Evolutionary conservation across 2,329 filamentous ascomycete species (phyloP).

Genomic region (Talaromyces sp.): DNA sequence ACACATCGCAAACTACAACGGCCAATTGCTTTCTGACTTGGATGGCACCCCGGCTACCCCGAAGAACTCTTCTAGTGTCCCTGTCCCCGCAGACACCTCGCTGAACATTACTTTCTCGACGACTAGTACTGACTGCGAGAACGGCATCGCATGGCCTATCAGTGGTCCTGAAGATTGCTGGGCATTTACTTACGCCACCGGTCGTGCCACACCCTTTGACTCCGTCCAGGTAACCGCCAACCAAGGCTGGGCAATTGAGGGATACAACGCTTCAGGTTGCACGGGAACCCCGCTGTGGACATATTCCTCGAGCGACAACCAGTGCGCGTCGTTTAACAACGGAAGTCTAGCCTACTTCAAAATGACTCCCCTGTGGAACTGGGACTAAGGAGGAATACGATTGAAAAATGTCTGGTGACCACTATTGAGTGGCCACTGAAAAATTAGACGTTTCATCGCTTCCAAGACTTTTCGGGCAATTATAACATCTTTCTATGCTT

Average conservation of each 20-base stretch:
- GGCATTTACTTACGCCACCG: not conserved
- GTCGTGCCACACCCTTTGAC: not conserved
- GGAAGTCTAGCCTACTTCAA: not conserved
- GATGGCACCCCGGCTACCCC: slow-evolving; percentile 10
- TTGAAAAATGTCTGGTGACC: not conserved
- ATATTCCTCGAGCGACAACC: not conserved
- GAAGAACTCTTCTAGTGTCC: not conserved
- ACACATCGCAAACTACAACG: slow-evolving; percentile 14
- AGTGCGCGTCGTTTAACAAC: slow-evolving; percentile 1
- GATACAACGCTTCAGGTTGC: slow-evolving; percentile 6
- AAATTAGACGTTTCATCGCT: too few species aligned
- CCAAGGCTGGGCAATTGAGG: slow-evolving; percentile 9
- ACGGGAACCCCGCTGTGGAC: not conserved
- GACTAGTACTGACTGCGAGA: not conserved
- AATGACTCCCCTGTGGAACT: slow-evolving; percentile 4
- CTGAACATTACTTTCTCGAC: not conserved
- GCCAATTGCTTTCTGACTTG: slow-evolving; percentile 13
- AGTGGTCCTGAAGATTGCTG: slow-evolving; percentile 2
- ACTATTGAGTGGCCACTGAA: not conserved
- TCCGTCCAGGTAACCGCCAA: not conserved
- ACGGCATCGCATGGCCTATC: not conserved
- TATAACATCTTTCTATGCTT: not conserved
- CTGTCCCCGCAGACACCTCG: slow-evolving; percentile 5
- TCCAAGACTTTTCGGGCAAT: too few species aligned
- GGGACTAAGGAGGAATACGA: not conserved